Percentiles rank a stretch among this genome's conserved stretches.
These are phyloP conservation scores for Clavaria fumosa DNA, from an alignment of 768 basidiomycete species.

Conservation along the genomic window DNA sequence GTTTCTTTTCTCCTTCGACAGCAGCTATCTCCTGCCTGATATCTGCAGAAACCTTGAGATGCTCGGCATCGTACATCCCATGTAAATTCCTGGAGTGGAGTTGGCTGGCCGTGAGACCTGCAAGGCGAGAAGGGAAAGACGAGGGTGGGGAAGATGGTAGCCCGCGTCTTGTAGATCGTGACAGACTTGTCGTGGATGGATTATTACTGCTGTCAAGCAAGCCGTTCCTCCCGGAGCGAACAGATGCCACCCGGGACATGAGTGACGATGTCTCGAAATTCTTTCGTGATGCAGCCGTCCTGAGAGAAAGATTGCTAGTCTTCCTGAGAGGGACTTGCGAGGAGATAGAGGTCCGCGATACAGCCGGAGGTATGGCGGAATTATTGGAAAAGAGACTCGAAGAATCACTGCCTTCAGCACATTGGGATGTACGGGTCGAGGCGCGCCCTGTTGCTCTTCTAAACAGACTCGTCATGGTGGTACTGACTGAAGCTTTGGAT, in stretches of 20 bases:
- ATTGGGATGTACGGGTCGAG: slow-evolving; percentile 8
- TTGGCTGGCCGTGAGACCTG: slow-evolving; percentile 10
- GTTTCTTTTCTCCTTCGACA: slow-evolving; percentile 48
- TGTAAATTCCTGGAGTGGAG: too few relatives aligned
- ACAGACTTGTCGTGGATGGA: slow-evolving; percentile 6
- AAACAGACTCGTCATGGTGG: slow-evolving; percentile 22
- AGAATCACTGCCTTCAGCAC: slow-evolving; percentile 6
- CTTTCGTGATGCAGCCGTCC: slow-evolving; percentile 15
- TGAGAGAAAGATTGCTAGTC: slow-evolving; percentile 16
- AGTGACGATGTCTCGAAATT: slow-evolving; percentile 10
- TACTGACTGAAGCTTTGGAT: slow-evolving; percentile 15
- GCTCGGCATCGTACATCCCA: slow-evolving; percentile 37
- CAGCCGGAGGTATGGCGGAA: too few relatives aligned
- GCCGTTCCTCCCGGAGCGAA: too few relatives aligned
- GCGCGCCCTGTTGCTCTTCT: slow-evolving; percentile 25
- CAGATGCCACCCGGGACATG: too few relatives aligned
- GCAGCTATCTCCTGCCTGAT: slow-evolving; percentile 44
- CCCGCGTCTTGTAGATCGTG: slow-evolving; percentile 6
- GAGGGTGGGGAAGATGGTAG: slow-evolving; percentile 12
- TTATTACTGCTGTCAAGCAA: too few relatives aligned
- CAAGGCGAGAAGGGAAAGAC: slow-evolving; percentile 15
- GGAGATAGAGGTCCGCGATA: slow-evolving; percentile 11
- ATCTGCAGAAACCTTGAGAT: slow-evolving; percentile 35
- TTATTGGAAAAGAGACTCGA: slow-evolving; percentile 14
- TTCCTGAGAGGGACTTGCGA: slow-evolving; percentile 23